Conservation (phyloP, 2,329 filamentous ascomycete genomes). For the Emergomyces pasteurianus region DNA sequence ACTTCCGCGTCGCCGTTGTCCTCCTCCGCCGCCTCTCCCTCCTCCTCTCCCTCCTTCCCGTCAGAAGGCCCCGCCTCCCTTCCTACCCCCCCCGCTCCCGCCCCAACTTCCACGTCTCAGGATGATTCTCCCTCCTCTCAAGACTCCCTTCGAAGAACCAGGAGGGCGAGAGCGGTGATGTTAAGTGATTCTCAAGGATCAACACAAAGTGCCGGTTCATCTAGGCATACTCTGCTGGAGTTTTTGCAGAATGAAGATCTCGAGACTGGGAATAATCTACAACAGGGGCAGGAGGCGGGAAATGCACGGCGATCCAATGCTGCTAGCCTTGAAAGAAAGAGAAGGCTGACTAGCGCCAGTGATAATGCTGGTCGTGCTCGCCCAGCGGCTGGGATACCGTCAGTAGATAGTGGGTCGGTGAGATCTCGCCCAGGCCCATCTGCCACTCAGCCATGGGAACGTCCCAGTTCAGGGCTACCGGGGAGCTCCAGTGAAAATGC, state of each 20-base stretch:
- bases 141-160: background rate
- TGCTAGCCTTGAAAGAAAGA: conserved; percentile 27
- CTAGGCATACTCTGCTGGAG: conserved; percentile 3
- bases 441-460: background rate
- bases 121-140: background rate
- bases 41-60: background rate
- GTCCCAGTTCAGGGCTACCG: conserved; percentile 4
- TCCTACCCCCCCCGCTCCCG: conserved; percentile 5
- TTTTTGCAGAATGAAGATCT: background rate
- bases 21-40: conserved; percentile 9
- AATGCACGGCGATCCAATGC: background rate
- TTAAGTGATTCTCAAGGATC: background rate
- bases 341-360: conserved; percentile 27
- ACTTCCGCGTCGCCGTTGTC: background rate
- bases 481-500: conserved; percentile 23
- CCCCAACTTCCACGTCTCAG: background rate
- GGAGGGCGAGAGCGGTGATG: background rate
- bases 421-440: background rate
- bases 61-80: background rate
- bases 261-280: background rate
- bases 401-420: background rate
- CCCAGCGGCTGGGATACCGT: background rate
- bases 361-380: conserved; percentile 15
- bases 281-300: background rate
- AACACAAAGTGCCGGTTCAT: background rate